Conservation (phyloP, 1,139 yeast species). For the Yamadazyma epiphylla region DNA sequence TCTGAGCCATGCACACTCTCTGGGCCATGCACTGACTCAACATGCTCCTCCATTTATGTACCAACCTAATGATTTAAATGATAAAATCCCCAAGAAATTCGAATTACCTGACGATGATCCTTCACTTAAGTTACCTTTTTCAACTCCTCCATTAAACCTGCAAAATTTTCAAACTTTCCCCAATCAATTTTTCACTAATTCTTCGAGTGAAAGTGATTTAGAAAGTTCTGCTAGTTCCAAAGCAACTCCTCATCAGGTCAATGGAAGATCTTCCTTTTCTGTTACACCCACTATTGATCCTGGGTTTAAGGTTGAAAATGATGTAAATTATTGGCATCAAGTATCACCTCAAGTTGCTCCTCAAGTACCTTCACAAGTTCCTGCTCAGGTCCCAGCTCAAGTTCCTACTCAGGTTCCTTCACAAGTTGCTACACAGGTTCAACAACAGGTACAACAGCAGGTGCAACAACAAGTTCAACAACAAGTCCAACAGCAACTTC, state of each 20-base stretch:
- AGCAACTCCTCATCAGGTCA: conserved; percentile 7
- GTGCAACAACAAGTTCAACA: conserved; percentile 13
- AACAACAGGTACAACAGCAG: conserved; percentile 13
- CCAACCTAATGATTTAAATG: conserved; percentile 7
- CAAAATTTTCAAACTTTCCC: conserved; percentile 5
- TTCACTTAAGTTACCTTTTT: conserved; percentile 17
- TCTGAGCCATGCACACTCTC: not conserved
- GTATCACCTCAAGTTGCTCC: not conserved
- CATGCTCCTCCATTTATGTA: conserved; percentile 37
- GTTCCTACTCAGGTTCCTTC: conserved; percentile 9
- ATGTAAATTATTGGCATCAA: not conserved
- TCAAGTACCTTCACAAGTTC: not conserved
- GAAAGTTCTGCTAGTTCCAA: conserved; percentile 10
- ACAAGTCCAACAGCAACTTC: conserved; percentile 10
- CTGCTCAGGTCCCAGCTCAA: conserved; percentile 5
- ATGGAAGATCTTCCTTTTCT: conserved; percentile 8
- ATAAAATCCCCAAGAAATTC: conserved; percentile 26
- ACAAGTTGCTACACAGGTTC: conserved; percentile 12
- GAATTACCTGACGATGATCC: conserved; percentile 30
- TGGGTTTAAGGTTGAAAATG: not conserved
- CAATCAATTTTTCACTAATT: conserved; percentile 4
- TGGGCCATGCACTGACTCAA: conserved; percentile 15
- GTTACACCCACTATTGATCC: conserved; percentile 5
- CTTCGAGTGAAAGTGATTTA: conserved; percentile 14
- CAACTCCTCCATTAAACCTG: conserved; percentile 20